Base-by-base conservation (phyloP, 2,329 filamentous ascomycete genomes). In the Cryphonectria japonica region DNA sequence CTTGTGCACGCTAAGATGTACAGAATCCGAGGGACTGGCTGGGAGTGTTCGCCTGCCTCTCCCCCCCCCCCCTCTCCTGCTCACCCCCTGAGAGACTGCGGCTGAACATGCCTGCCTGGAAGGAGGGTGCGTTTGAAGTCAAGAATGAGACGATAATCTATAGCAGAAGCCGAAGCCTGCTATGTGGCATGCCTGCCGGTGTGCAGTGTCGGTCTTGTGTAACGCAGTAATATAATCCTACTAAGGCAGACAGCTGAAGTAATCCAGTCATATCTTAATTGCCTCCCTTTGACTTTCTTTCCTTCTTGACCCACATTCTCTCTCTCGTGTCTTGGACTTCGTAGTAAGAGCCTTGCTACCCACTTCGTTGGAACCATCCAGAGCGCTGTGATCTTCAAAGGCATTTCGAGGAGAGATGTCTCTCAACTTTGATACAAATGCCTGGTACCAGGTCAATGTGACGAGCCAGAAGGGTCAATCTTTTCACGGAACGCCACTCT, bases 371-470 rank as follows among this genome's bases (percentile, higher is more conserved):
- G 4, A 57, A 3, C 26, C 5, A 6, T 32, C 11, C 37, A 50
- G 19, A 50, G 5, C 43, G 43, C 19, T 22, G 14, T 9, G 8
- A 54, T 26, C 50, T 13, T 54, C 50, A 29, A 16, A 5, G 5
- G 2, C n/a, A 54, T 5, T 29, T 29, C 26, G 11, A 19, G 16
- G 39, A 14, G 32, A 22, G 39, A 70, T 70, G 68, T 70, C 68
- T 67, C 65, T 70, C 57, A 70, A 70, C 13, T 22, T 70, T 46
- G 46, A 70, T 19, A 26, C 50, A 7, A 54, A 70, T 43, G 60
- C 46, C 16, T 70, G 69, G 69, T 70, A 70, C 26, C 69, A 70
- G 32, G 39, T 70, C 57, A 70, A 68, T 14, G 69, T 70, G 22
- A 59, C 66, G 19, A 64, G 9, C 32, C 37, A 43, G 19, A 9